Base-by-base conservation (phyloP, 164 flowering plant genomes). In the Chimonanthus salicifolius region DNA sequence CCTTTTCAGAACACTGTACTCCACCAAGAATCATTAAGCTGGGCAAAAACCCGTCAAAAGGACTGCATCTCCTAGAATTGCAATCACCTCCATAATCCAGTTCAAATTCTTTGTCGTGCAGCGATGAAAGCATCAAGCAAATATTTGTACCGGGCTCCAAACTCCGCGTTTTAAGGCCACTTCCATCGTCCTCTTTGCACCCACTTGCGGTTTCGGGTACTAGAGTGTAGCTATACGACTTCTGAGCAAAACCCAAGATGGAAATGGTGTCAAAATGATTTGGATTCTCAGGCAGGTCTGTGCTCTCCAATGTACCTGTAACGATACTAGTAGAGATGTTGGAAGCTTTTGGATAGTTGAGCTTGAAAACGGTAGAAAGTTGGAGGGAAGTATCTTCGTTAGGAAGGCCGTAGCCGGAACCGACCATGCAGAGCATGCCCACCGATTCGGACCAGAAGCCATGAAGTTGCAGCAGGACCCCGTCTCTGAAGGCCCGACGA, bases 341-440 rank as follows among this genome's bases (percentile, higher is more conserved):
- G 5, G 86, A 80, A 70, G 58, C 77, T 47, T 54, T 77, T 0
- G 82, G 69, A 76, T 77, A 83, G 49, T 78, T 67, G 45, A 88
- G 79, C 87, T 86, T 85, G 10, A 88, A 80, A 62, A 86, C 83
- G 70, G 73, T 82, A 60, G 77, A 68, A 71, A 82, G 78, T 64
- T 75, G 44, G 48, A 81, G 73, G 2, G 33, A 6, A 5, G 79
- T 76, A 82, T 87, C 88, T 77, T 74, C 71, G 43, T 50, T 70
- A 6, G 76, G 54, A n/a, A 48, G 50, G 20, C 64, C 58, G 33
- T 21, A 47, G 16, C 80, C 81, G 2, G 81, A 76, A 49, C 92
- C 93, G 16, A 88, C 85, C 89, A 87, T 78, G 75, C 93, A 91
- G 45, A 89, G 82, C 74, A 74, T 78, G 72, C 87, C 84, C 6